These are phyloP conservation scores for Coemansia guatemalensis DNA, from an alignment of 192 early-diverging fungal genomes.

Conservation along the genomic window DNA sequence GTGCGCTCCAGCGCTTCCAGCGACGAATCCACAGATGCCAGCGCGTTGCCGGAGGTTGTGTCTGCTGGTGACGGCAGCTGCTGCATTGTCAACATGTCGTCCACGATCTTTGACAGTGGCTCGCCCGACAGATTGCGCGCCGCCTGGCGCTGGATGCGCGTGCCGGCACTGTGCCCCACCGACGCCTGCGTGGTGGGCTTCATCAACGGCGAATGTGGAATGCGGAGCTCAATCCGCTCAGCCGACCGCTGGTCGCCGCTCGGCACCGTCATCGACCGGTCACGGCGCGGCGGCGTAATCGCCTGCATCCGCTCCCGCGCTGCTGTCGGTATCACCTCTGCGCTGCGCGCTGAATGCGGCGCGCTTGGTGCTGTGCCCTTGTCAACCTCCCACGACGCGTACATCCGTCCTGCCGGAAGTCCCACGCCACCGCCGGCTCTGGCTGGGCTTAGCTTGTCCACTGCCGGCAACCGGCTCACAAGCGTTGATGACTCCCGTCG, in stretches of 20 bases:
- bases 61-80: constrained; percentile 20
- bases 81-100: constrained; percentile 11
- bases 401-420: too few species aligned
- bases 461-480: too few species aligned
- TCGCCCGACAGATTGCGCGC: constrained; percentile 31
- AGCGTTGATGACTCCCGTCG: too few species aligned
- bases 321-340: neutral
- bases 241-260: constrained; percentile 12
- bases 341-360: neutral
- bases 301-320: neutral
- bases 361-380: neutral
- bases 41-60: constrained; percentile 5
- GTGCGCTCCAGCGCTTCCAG: constrained; percentile 9
- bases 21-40: constrained; percentile 4
- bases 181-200: constrained; percentile 13
- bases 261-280: constrained; percentile 45
- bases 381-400: too few species aligned
- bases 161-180: constrained; percentile 26
- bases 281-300: constrained; percentile 17
- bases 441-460: too few species aligned
- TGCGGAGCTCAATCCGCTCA: constrained; percentile 15
- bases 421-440: too few species aligned
- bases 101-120: neutral
- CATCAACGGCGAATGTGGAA: constrained; percentile 38
- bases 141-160: constrained; percentile 42